Percentiles rank a stretch among this genome's conserved stretches.
Evolutionary conservation across 2,329 filamentous ascomycete species (phyloP).

Genomic region (Sarocladiaceae sp.): DNA sequence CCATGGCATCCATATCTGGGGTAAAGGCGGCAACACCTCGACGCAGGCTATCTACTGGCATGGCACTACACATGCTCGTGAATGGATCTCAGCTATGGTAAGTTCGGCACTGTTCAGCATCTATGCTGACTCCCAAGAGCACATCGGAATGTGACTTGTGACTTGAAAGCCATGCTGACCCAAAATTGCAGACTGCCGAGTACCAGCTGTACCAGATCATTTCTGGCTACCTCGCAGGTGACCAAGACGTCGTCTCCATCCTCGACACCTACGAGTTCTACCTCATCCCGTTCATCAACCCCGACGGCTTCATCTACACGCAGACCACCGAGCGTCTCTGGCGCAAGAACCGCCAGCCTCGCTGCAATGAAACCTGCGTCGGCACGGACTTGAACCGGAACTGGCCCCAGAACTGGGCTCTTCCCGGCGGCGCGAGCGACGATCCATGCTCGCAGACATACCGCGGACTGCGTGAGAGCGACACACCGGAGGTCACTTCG

Average conservation of each 20-base stretch:
- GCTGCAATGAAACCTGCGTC: constrained; percentile 31
- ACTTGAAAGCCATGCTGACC: background rate
- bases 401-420: constrained; percentile 47
- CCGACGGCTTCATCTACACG: constrained; percentile 46
- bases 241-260: constrained; percentile 32
- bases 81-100: constrained; percentile 50
- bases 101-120: too few relatives aligned
- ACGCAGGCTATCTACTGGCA: constrained; percentile 41
- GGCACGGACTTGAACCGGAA: constrained; percentile 49
- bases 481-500: constrained; percentile 41
- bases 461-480: constrained; percentile 31
- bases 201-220: constrained; percentile 41
- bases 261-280: constrained; percentile 54
- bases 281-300: constrained; percentile 48
- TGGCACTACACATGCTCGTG: constrained; percentile 46
- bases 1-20: constrained; percentile 50
- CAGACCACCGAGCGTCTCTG: constrained; percentile 44
- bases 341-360: constrained; percentile 45
- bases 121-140: too few relatives aligned
- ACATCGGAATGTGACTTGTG: too few relatives aligned
- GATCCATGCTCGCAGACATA: constrained; percentile 40
- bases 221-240: constrained; percentile 30
- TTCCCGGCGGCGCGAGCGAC: constrained; percentile 42
- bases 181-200: constrained; percentile 31
- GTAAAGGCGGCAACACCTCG: constrained; percentile 28